phyloP scores from a whole-genome alignment of 441 rosid species.

The Gossypium gossypioides region DNA sequence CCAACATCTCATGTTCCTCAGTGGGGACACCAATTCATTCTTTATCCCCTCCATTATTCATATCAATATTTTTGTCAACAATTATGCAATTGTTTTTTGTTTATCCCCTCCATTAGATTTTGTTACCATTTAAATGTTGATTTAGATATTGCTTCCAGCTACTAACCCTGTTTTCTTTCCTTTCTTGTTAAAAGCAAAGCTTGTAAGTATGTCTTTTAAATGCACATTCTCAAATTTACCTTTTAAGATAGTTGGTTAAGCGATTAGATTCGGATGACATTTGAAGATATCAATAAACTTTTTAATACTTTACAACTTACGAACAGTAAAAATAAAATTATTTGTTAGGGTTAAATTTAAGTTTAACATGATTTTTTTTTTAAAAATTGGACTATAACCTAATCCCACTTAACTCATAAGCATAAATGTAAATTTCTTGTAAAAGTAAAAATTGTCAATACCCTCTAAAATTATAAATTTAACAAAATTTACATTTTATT shows the following conservation, averaged over 20 bases:
- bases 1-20: constrained; percentile 10
- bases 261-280: background rate
- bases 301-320: no score
- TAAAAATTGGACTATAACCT: no score
- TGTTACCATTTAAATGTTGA: background rate
- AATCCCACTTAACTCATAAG: no score
- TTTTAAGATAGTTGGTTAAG: background rate
- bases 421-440: no score
- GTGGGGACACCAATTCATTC: background rate
- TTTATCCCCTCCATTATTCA: background rate
- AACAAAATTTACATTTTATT: no score
- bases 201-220: background rate
- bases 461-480: no score
- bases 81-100: background rate
- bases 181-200: background rate
- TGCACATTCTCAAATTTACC: background rate
- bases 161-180: background rate
- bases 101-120: background rate
- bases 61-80: background rate
- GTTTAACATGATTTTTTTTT: no score
- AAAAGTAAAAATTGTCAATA: no score
- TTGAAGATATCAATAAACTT: no score
- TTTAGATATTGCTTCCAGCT: background rate
- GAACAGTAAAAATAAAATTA: no score
- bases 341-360: no score